Percentiles rank a stretch among this genome's conserved stretches.
phyloP scores from a whole-genome alignment of 208 protist genomes.

The Acanthamoeba sp. region DNA sequence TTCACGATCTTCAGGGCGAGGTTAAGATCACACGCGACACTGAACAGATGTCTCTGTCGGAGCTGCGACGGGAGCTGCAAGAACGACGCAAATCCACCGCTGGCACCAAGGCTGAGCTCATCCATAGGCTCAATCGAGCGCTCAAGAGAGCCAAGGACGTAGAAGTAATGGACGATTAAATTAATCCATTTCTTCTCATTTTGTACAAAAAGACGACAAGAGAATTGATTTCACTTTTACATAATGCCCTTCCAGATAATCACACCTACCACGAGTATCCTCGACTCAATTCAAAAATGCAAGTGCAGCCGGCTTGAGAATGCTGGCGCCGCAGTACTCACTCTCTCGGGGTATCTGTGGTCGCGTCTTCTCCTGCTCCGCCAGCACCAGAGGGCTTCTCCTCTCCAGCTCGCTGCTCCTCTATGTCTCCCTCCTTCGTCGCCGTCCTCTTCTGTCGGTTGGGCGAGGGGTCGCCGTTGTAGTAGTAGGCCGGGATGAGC shows the following conservation, averaged over 20 bases:
- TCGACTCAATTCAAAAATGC: too few species aligned
- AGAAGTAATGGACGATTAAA: slow-evolving; percentile 1
- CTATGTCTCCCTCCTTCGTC: too few species aligned
- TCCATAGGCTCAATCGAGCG: not conserved
- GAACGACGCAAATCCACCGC: not conserved
- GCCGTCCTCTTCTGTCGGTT: not conserved
- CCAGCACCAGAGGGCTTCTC: too few species aligned
- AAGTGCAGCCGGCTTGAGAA: too few species aligned
- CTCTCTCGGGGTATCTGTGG: too few species aligned
- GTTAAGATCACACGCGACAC: slow-evolving; percentile 15
- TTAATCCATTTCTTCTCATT: not conserved
- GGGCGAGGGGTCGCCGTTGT: slow-evolving; percentile 9
- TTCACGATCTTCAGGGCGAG: not conserved
- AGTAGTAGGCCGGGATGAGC: not conserved
- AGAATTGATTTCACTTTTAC: too few species aligned
- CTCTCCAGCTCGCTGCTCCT: too few species aligned
- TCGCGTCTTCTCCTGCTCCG: too few species aligned
- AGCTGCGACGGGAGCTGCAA: slow-evolving; percentile 5
- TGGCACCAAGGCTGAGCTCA: not conserved
- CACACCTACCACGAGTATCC: too few species aligned
- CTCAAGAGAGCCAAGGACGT: slow-evolving; percentile 7
- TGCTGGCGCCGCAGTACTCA: too few species aligned
- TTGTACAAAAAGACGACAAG: too few species aligned
- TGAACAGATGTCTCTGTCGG: slow-evolving; percentile 15
- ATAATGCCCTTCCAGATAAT: too few species aligned